Evolutionary conservation across 495 filamentous ascomycete species (phyloP), one percentile per base, ranked within the genome.

Genomic region (Symbiotaphrina buchneri): DNA sequence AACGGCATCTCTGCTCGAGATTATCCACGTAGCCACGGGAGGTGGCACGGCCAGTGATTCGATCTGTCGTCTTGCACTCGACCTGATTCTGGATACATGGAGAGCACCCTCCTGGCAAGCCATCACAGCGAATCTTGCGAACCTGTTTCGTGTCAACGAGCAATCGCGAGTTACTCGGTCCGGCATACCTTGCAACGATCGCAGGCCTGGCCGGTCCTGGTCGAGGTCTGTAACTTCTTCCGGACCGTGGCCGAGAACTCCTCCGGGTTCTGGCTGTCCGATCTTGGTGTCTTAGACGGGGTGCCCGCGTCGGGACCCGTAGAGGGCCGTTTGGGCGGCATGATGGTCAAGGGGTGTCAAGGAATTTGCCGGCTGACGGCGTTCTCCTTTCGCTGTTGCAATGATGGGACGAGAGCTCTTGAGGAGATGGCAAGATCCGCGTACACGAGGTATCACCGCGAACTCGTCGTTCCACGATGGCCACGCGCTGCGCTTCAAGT

Each of bases 51-150:
- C 76, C 76, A n/a, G 78, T 84, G 39, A 87, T 80, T 18, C 76
- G 67, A 47, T 92, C 83, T 10, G 81, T 91, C 6, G 81, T 76
- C 41, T 65, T 65, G 50, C 82, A 92, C 35, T 70, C 63, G 30
- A 69, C 62, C 38, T 68, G 66, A 33, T 69, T 69, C 45, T 71
- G 65, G 37, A 65, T 52, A 49, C 81, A 91, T 37, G 74, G 68
- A 36, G 65, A 68, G 43, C 81, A 91, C 27, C 80, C 78, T 28
- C 68, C 65, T 18, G 64, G 56, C 18, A 69, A 52, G 21, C 62
- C 67, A 51, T 90, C 81, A 56, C 81, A 91, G 36, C 71, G 66
- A 32, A 87, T 83, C 49, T 85, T 85, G 17, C 81, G 71, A 23
- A 80, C 58, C 80, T 85, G n/a, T 20, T 10, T 14, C 1, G 27